A percentile compares a stretch with the other conserved stretches of the same genome.
Evolutionary conservation across 306 rosid species (phyloP).

Genomic region (Lathyrus sativus): DNA sequence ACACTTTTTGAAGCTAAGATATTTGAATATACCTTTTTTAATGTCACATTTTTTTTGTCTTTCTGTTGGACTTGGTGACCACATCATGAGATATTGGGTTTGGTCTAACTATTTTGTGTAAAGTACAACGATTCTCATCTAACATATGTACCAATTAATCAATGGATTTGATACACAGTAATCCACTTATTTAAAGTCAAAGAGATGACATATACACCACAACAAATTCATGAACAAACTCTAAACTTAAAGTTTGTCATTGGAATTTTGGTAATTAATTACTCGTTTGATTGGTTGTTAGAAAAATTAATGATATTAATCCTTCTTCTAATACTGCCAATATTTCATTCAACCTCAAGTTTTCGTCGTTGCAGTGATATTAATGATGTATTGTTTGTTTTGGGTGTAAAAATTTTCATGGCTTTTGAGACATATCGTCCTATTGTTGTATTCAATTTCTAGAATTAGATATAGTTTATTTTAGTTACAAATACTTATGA

Average conservation of each 20-base stretch:
- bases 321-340: no score
- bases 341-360: no score
- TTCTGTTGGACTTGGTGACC: slow-evolving; percentile 33
- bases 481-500: no score
- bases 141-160: slow-evolving; percentile 29
- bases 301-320: no score
- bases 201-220: slow-evolving; percentile 38
- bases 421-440: no score
- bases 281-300: slow-evolving; percentile 26
- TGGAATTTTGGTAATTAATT: slow-evolving; percentile 27
- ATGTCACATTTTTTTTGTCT: background rate
- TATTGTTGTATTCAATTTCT: no score
- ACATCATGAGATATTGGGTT: slow-evolving; percentile 38
- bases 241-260: slow-evolving; percentile 6
- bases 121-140: slow-evolving; percentile 46
- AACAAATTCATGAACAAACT: slow-evolving; percentile 32
- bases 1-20: slow-evolving; percentile 25
- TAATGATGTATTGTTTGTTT: no score
- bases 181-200: slow-evolving; percentile 41
- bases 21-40: background rate
- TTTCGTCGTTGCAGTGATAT: no score
- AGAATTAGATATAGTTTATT: no score
- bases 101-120: slow-evolving; percentile 46
- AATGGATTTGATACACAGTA: slow-evolving; percentile 33
- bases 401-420: no score